Evolutionary conservation across 257 asterid genomes (phyloP), one percentile per base, ranked within the genome.

Genomic region (Scutellaria barbata): DNA sequence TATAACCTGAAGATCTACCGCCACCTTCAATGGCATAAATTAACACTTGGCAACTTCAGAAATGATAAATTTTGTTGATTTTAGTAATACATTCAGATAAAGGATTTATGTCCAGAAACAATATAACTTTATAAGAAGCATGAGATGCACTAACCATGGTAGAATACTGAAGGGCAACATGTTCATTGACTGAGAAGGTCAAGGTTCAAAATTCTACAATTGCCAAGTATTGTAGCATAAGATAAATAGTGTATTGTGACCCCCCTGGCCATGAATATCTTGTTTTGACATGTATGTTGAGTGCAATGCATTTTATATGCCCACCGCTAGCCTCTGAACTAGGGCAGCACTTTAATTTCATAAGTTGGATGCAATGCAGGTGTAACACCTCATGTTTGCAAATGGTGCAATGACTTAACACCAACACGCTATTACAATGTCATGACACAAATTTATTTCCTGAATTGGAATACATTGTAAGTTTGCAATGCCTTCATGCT

Each of bases 101-200:
- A 45, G 13, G 10, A 6, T 22, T 45, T 41, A 16, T 46, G 43
- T 58, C 20, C 33, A 54, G 25, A 68, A 39, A 68, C 59, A 41
- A 10, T 35, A 46, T 5, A 18, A 12, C 11, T 6, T 13, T 4
- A 39, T 46, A 33, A 8, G 4, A 72, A 37, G 30, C 40, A 37
- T 52, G 47, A 33, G 17, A 55, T 1, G 5, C 58, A 61, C 40
- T 37, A 58, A 30, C 51, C 43, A 54, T 20, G 12, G 33, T 12
- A 22, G 45, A 16, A 16, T 40, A 45, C 30, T 56, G 64, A 14
- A 9, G 16, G 41, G 25, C 14, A 25, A 39, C 7, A 16, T 11
- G 5, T 40, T 70, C 58, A 42, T 56, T 45, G 58, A 57, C 39
- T 43, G 66, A 42, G 56, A 25, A 37, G 56, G 46, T 41, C 45